phyloP scores from a whole-genome alignment of 768 basidiomycete species.

The Mycena capillaripes region DNA sequence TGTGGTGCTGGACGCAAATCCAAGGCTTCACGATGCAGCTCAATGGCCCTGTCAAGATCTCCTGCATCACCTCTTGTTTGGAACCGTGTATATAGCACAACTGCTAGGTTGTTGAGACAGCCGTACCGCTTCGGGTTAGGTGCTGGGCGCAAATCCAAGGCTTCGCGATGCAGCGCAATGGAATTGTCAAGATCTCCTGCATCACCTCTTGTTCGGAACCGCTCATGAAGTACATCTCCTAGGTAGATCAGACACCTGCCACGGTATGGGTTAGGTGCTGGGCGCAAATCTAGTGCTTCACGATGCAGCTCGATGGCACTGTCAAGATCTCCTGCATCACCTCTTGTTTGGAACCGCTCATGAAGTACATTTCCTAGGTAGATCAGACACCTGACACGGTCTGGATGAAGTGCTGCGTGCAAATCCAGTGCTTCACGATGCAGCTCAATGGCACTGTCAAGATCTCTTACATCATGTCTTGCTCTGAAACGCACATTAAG shows the following conservation, averaged over 20 bases:
- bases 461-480: not conserved
- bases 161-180: too few relatives aligned
- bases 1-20: not conserved
- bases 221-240: not conserved
- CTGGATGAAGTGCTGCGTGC: not conserved
- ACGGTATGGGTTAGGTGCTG: not conserved
- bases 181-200: too few relatives aligned
- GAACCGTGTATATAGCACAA: not conserved
- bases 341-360: not conserved
- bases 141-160: too few relatives aligned
- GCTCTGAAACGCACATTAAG: not conserved
- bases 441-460: not conserved
- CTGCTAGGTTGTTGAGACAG: not conserved
- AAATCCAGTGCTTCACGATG: not conserved
- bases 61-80: not conserved
- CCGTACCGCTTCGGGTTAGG: not conserved
- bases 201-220: too few relatives aligned
- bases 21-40: not conserved
- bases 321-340: not conserved
- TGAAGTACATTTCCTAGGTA: not conserved
- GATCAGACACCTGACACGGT: not conserved
- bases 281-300: not conserved
- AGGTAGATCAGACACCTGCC: not conserved
- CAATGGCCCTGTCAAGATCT: not conserved
- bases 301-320: not conserved